A percentile compares a stretch with the other conserved stretches of the same genome.
Conservation (phyloP, 73 alveolate genomes). For the Blepharisma stoltei region DNA sequence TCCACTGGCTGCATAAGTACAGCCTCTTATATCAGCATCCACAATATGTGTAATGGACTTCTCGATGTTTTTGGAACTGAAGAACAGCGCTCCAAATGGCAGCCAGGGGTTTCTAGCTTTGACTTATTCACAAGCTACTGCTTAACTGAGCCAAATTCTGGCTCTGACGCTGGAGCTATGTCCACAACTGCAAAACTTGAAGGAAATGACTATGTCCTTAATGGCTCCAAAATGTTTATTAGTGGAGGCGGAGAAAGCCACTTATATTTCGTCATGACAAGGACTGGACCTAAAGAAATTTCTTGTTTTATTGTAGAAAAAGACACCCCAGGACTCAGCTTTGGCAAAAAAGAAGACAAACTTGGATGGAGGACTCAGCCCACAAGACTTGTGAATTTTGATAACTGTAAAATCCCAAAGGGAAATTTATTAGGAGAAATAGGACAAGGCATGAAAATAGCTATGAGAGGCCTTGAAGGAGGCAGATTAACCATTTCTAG, state of each 20-base stretch:
- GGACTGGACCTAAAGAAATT: constrained; percentile 75
- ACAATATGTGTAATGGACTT: constrained; percentile 73
- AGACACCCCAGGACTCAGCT: constrained; percentile 71
- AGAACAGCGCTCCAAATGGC: constrained; percentile 52
- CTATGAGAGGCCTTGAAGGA: constrained; percentile 88
- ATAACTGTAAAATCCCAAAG: constrained; percentile 77
- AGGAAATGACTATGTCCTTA: constrained; percentile 71
- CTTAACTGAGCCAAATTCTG: constrained; percentile 84
- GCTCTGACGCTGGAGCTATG: constrained; percentile 83
- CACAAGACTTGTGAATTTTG: constrained; percentile 64
- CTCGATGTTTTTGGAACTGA: constrained; percentile 66
- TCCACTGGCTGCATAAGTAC: constrained; percentile 74
- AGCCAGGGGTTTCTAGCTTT: constrained; percentile 54
- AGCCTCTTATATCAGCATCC: constrained; percentile 65
- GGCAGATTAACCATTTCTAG: constrained; percentile 83
- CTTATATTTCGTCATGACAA: constrained; percentile 66
- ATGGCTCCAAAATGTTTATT: constrained; percentile 86
- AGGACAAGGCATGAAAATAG: constrained; percentile 89
- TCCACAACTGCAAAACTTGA: constrained; percentile 57
- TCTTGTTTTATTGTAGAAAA: constrained; percentile 75
- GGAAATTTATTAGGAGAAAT: constrained; percentile 57
- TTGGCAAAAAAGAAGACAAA: constrained; percentile 76
- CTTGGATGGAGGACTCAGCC: constrained; percentile 91
- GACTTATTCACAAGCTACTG: constrained; percentile 78
- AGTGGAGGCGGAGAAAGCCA: constrained; percentile 78